Evolutionary conservation across 1,284 basidiomycete genomes (phyloP), one percentile per base, ranked within the genome.

Genomic region (Heterobasidion parviporum): DNA sequence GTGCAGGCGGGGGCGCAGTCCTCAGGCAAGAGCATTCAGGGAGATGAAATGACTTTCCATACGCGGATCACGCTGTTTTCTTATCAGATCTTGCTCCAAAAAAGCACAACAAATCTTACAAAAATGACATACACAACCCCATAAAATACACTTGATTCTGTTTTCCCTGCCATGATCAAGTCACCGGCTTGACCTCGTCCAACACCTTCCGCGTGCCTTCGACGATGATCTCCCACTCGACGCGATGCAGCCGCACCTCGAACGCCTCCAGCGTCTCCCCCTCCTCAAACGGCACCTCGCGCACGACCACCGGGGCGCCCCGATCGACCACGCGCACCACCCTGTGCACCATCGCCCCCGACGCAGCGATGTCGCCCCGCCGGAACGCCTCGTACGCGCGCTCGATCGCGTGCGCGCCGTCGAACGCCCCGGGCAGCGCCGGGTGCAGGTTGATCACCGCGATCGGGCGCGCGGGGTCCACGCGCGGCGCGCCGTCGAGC

Each of bases 361-460:
- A 88, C 55, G 78, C 73, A 41, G 75, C 73, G 54, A 94, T 84
- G 66, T 93, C 86, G 4, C 92, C 93, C 57, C 78, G 80, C 65
- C 91, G 79, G 68, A 89, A 96, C 1, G 94, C 94, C 60, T 92
- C 92, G 67, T 85, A 95, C 2, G 94, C 93, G 20, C 96, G 78
- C 57, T 89, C 82, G 56, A 98, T 92, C 1, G 95, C 94, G 65
- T 91, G 80, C 5, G 93, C 86, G 8, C 97, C 97, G 64, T 98
- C 95, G 63, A 99, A 99, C 6, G 89, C 86, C 0, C 92, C 92
- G 0, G 97, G 97, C 2, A 99, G 76, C 6, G 96, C 97, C 8
- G 97, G 96, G 66, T 99, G 97, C 9, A 99, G 77, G 68, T 99
- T 99, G 76, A 99, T 97, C 62, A 97, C 90, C 0, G 92, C 89